Evolutionary conservation across 495 filamentous ascomycete genomes (phyloP).

Genomic region (Alectoria sarmentosa): DNA sequence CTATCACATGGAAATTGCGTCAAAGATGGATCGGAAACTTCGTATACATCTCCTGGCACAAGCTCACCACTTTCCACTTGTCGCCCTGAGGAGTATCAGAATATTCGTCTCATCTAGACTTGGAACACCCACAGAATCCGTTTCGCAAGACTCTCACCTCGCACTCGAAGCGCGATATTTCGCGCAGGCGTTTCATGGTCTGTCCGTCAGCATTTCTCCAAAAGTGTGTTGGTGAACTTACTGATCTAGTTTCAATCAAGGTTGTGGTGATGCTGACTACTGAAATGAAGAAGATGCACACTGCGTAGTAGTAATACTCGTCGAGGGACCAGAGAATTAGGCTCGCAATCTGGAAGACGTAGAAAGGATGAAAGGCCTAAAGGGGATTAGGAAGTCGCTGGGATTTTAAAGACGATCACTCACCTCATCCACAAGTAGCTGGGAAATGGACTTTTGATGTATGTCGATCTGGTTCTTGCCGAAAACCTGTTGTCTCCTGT

Average conservation of each 20-base stretch:
- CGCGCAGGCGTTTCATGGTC: conserved; percentile 85
- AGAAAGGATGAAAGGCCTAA: conserved; percentile 93
- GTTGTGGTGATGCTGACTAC: conserved; percentile 84
- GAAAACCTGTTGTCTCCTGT: conserved; percentile 76
- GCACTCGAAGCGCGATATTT: conserved; percentile 91
- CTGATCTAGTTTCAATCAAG: conserved; percentile 80
- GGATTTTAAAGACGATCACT: conserved; percentile 23
- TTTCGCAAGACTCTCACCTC: conserved; percentile 88
- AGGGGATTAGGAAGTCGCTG: neutral
- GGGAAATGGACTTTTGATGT: conserved; percentile 71
- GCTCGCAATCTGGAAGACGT: conserved; percentile 96
- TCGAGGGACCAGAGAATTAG: conserved; percentile 92
- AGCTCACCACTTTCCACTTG: conserved; percentile 79
- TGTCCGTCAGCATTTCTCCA: conserved; percentile 31
- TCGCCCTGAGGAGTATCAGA: conserved; percentile 51
- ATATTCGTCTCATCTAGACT: neutral
- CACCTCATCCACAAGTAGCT: conserved; percentile 87
- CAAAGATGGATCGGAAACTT: conserved; percentile 92
- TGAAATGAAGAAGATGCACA: conserved; percentile 93
- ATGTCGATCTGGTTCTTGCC: conserved; percentile 87
- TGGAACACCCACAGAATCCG: conserved; percentile 70
- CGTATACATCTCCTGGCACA: conserved; percentile 94
- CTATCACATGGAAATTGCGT: conserved; percentile 93
- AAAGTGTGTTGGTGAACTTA: conserved; percentile 31
- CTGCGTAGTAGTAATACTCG: conserved; percentile 95